phyloP scores from a whole-genome alignment of 768 basidiomycete species.

The Termitomyces sp. region DNA sequence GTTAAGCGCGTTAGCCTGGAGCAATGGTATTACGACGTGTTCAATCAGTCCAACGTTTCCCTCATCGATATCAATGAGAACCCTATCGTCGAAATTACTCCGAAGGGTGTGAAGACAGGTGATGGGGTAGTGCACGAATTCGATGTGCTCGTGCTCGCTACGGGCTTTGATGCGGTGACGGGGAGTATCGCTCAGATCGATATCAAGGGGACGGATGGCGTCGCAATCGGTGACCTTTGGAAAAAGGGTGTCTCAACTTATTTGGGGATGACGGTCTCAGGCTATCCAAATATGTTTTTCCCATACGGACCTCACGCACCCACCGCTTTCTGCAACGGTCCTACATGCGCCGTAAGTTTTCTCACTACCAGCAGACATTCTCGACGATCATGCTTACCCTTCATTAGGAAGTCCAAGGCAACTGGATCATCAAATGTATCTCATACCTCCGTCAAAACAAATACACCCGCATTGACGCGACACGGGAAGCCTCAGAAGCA shows the following conservation, averaged over 20 bases:
- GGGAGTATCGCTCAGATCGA: constrained; percentile 20
- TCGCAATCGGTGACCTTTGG: constrained; percentile 20
- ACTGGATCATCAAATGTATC: constrained; percentile 22
- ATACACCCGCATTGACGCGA: constrained; percentile 10
- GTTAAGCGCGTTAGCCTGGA: constrained; percentile 20
- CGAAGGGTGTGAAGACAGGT: constrained; percentile 16
- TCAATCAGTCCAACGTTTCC: constrained; percentile 20
- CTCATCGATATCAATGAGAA: constrained; percentile 20
- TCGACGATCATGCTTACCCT: neutral
- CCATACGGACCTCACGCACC: constrained; percentile 23
- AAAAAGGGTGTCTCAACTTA: constrained; percentile 17
- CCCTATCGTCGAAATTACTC: constrained; percentile 18
- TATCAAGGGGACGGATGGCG: constrained; percentile 18
- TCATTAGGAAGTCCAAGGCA: constrained; percentile 20
- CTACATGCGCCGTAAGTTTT: constrained; percentile 19
- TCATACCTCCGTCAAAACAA: constrained; percentile 13
- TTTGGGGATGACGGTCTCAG: constrained; percentile 18
- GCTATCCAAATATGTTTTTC: constrained; percentile 25
- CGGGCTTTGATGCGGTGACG: constrained; percentile 22
- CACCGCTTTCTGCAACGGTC: constrained; percentile 23
- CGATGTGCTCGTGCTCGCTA: constrained; percentile 20
- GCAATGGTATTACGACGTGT: constrained; percentile 21
- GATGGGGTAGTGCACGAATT: constrained; percentile 19
- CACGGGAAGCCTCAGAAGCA: constrained; percentile 10
- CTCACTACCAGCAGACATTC: neutral